Base-by-base conservation (phyloP, 768 basidiomycete species). In the Russula brevipes region DNA sequence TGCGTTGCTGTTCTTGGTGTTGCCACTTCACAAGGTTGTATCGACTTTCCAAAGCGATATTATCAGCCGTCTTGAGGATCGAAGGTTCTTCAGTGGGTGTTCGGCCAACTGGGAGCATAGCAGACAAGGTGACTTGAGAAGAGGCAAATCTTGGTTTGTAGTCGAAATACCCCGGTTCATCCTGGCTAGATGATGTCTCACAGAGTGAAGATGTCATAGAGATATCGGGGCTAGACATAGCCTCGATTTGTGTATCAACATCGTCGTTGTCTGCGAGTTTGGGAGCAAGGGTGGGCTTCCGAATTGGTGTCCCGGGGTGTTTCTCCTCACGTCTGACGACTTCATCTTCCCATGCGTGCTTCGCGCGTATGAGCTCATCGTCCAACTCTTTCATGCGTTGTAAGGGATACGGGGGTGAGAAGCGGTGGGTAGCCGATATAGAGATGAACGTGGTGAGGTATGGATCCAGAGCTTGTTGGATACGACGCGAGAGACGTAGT, bases 361-460 rank as follows among this genome's bases (percentile, higher is more conserved):
- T 89, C 16, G 86, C 82, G 35, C 79, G 78, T 39, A 80, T 76
- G n/a, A 96, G 80, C 59, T 86, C 80, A 30, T 87, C 82, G 69
- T 98, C 94, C 6, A 98, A 77, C 68, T 91, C 87, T 69, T 90
- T 88, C 93, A 98, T 97, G 51, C 82, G 82, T 3, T 82, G 79
- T 45, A 99, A 83, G 7, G 94, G 89, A 70, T 91, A 88, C 4
- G 97, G 97, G 30, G 96, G 94, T 14, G 88, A 91, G 72, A 97
- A 97, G 5, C 92, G 85, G 52, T 98, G 77, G 0, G 94, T 93
- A 0, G 95, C 89, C 2, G 95, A 98, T 47, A 94, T 91, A 2
- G 97, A 98, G 36, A 98, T 89, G 70, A 94, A 93, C 2, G 91
- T 94, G 64, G 79, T 85, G 68, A 80, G 77, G 72, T 97, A 99